Conservation (phyloP, 2,329 filamentous ascomycete species). For the Alternaria solani region DNA sequence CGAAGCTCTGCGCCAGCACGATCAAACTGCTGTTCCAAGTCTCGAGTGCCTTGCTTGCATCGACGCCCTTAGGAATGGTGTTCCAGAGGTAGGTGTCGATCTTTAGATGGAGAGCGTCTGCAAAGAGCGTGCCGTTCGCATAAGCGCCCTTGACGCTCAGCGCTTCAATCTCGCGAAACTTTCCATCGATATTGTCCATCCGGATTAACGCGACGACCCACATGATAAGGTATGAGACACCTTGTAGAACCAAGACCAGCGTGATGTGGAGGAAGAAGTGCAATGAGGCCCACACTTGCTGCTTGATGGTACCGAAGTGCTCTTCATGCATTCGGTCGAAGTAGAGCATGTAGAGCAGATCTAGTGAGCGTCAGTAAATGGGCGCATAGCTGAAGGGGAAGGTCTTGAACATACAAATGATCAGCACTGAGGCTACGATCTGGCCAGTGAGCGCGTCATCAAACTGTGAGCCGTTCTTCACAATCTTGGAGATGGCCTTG, state of each 20-base stretch:
- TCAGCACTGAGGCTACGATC: conserved; percentile 43
- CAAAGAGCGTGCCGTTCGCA: conserved; percentile 5
- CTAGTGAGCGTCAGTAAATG: neutral
- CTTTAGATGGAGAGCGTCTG: neutral
- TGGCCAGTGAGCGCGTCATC: conserved; percentile 40
- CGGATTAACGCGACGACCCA: conserved; percentile 35
- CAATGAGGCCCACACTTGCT: conserved; percentile 43
- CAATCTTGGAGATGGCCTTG: conserved; percentile 46
- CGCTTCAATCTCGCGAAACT: conserved; percentile 17
- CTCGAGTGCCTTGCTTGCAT: conserved; percentile 21
- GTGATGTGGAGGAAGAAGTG: conserved; percentile 46
- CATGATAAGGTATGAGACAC: conserved; percentile 44
- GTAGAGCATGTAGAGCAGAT: conserved; percentile 48
- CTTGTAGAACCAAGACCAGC: conserved; percentile 32
- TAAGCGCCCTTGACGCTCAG: conserved; percentile 6
- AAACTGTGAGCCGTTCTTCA: conserved; percentile 42
- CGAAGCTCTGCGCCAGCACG: conserved; percentile 13
- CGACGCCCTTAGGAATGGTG: conserved; percentile 35
- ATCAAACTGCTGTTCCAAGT: conserved; percentile 15
- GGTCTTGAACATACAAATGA: conserved; percentile 30
- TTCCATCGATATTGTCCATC: conserved; percentile 19
- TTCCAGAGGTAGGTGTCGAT: conserved; percentile 27
- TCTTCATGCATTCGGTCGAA: conserved; percentile 43
- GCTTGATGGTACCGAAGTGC: conserved; percentile 45
- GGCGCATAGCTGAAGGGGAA: neutral